Base-by-base conservation (phyloP, 495 filamentous ascomycete genomes). In the Penicillium daleae region DNA sequence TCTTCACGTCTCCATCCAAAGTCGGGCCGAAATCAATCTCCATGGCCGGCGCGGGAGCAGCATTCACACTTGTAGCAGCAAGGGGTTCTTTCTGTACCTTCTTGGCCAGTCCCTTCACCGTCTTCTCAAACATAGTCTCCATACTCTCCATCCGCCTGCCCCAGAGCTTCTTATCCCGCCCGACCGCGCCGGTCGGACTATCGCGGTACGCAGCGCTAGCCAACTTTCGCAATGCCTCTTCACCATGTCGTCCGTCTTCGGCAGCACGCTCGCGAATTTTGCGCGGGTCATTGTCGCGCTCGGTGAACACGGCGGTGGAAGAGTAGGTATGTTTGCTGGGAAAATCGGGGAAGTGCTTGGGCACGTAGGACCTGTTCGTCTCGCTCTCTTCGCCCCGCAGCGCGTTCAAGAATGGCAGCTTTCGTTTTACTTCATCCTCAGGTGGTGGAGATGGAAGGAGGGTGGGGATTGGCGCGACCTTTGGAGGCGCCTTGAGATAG, bases 291-390 rank as follows among this genome's bases (percentile, higher is more conserved):
- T 76, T 83, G 52, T 90, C 87, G 49, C 90, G 82, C 48, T 84
- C 79, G 0, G 86, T 83, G 63, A 85, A 89, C 10, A 90, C 85
- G 2, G 87, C 80, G 1, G 90, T 92, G 33, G 82, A 76, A 63
- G 85, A 83, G 72, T 89, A 93, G 15, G 90, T 90, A 72, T 93
- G 90, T 68, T 83, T 85, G 64, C 86, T 86, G 8, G 90, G 90
- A 40, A 92, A 87, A 22, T 82, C 70, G 10, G 90, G 90, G 61
- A 93, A 89, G 56, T 89, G 83, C 53, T 74, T 79, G 0, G 90
- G 89, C 49, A 92, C 86, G 61, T 88, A 87, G 27, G 74, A 69
- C 63, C 75, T 79, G 26, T 67, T 69, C 27, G 74, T 71, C 52
- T 81, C 82, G 33, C 87, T 82, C 32, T 76, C 70, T 42, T 80